phyloP scores from a whole-genome alignment of 2,329 filamentous ascomycete species.

The Balansia obtecta region DNA sequence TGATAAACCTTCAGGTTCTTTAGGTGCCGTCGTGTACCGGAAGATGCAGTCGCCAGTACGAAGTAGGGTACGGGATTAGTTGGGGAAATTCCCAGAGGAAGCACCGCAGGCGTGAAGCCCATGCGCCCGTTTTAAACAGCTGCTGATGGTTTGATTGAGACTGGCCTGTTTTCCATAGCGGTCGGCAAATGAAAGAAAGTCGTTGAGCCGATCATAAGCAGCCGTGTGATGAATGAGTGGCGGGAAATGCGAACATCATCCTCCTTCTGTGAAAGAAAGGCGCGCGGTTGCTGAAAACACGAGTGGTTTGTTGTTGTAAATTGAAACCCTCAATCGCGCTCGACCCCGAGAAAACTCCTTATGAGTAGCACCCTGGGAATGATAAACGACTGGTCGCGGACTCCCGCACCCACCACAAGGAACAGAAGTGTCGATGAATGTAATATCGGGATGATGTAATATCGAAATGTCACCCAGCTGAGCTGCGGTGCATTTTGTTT shows the following conservation, averaged over 20 bases:
- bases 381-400: background rate
- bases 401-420: background rate
- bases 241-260: background rate
- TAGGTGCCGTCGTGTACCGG: constrained; percentile 62
- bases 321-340: background rate
- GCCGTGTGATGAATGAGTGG: background rate
- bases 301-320: background rate
- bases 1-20: constrained; percentile 52
- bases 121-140: too few relatives aligned
- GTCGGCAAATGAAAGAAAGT: constrained; percentile 1
- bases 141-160: background rate
- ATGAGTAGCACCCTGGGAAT: too few relatives aligned
- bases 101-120: background rate
- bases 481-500: background rate
- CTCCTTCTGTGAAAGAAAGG: background rate
- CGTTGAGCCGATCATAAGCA: background rate
- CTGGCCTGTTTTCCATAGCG: background rate
- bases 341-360: background rate
- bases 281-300: background rate
- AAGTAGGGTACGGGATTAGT: background rate
- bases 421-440: background rate
- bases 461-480: background rate
- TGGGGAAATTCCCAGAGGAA: background rate
- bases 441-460: background rate
- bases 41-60: background rate